Base-by-base conservation (phyloP, 129 eudicot species). In the Lonicera japonica region DNA sequence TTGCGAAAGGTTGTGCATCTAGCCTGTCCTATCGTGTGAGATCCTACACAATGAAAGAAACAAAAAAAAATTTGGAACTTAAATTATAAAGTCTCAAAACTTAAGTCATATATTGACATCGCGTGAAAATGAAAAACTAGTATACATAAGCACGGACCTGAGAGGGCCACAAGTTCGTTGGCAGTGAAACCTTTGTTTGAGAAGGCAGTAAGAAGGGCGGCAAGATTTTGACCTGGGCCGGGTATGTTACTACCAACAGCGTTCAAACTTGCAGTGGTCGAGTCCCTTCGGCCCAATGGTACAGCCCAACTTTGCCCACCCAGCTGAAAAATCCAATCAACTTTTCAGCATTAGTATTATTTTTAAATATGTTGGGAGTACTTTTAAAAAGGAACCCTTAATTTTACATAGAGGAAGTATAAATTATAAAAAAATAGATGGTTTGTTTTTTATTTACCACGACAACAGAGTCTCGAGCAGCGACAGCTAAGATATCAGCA, bases 401-500 rank as follows among this genome's bases (percentile, higher is more conserved):
- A 29, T 29, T 29, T 29, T 29, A 29, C 4, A 29, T 29, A 29
- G 6, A 29, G 6, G 36, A 6, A 29, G 36, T 29, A 29, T 29
- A 29, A 29, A 6, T 29, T 29, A 29, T 29, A 29, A 6, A 6
- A n/a, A 11, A 5, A 14, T 1, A 50, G 16, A 50, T 15, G 16
- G 55, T 50, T 50, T 1, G 19, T 50, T 50, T 16, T 12, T 50
- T 4, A 20, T 80, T 62, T 77, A 82, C 87, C 0, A 80, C 83
- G 0, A 82, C 87, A 40, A 77, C 78, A 0, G 87, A 66, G 47
- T 82, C 87, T 18, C 75, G 60, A 15, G 87, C 83, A 16, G 80
- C 87, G 20, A 81, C 74, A 50, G 83, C 61, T 52, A 77, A 5
- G 54, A 81, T 81, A 43, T 82, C 87, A 16, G 87, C 87, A 67